These are phyloP conservation scores for Emmonsia crescens DNA, from an alignment of 2,329 filamentous ascomycete genomes.

Conservation along the genomic window DNA sequence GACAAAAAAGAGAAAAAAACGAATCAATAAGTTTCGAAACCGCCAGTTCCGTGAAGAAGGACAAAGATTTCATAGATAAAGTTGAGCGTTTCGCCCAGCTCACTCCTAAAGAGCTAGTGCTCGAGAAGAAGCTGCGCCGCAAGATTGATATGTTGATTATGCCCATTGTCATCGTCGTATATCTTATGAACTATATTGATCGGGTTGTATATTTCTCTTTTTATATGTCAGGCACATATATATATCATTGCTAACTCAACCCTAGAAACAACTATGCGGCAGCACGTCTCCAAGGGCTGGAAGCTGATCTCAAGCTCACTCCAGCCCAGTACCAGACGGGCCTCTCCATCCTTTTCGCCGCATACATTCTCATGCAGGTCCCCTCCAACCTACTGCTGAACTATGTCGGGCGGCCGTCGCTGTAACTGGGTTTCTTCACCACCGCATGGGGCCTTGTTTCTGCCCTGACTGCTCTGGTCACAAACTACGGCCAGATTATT, in stretches of 20 bases:
- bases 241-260: not conserved
- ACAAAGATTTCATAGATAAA: not conserved
- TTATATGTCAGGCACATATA: not conserved
- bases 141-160: constrained; percentile 31
- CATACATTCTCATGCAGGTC: constrained; percentile 37
- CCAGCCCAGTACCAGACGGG: constrained; percentile 32
- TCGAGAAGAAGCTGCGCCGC: constrained; percentile 29
- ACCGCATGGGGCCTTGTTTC: constrained; percentile 38
- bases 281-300: constrained; percentile 34
- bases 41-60: not conserved
- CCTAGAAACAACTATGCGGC: constrained; percentile 38
- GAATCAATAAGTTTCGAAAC: not conserved
- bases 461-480: constrained; percentile 34
- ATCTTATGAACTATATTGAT: constrained; percentile 38
- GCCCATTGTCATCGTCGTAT: constrained; percentile 32
- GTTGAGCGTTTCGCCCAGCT: constrained; percentile 4
- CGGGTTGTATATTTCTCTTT: constrained; percentile 22
- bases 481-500: constrained; percentile 32
- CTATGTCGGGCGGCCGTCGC: constrained; percentile 32
- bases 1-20: not conserved
- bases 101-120: constrained; percentile 21
- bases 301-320: constrained; percentile 26
- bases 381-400: constrained; percentile 38
- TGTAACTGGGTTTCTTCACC: constrained; percentile 37
- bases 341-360: constrained; percentile 35